Base-by-base conservation (phyloP, 371 early-diverging fungal genomes). In the Actinomortierella wolfii region DNA sequence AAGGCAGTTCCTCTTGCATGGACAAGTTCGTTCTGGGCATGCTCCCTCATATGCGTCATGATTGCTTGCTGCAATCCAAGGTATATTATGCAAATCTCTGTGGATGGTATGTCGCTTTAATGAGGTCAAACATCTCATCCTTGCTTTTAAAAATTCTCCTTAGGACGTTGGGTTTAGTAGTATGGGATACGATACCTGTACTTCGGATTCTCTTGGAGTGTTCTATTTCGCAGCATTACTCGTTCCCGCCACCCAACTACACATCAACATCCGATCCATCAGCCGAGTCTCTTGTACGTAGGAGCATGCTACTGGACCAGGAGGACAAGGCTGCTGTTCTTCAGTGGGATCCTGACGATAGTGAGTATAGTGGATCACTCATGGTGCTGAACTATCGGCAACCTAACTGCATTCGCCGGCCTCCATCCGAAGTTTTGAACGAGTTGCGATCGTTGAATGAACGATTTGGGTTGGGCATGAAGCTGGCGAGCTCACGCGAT, bases 101-200 rank as follows among this genome's bases (percentile, higher is more conserved):
- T n/a, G n/a, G n/a, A n/a, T n/a, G n/a, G n/a, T n/a, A n/a, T n/a
- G n/a, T n/a, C n/a, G n/a, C n/a, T n/a, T n/a, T n/a, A n/a, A n/a
- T n/a, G n/a, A n/a, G n/a, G n/a, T n/a, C n/a, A n/a, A n/a, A n/a
- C n/a, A n/a, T n/a, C n/a, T n/a, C n/a, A n/a, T n/a, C n/a, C n/a
- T n/a, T n/a, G n/a, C n/a, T n/a, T n/a, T n/a, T n/a, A n/a, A n/a
- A n/a, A n/a, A n/a, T n/a, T n/a, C n/a, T n/a, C n/a, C n/a, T 40
- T 53, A 73, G 73, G 40, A 64, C 66, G 18, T 56, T 73, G 14
- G 73, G 67, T 20, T 51, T 73, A 45, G 57, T 73, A 24, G 73
- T 73, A 11, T 73, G 73, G 73, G 73, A 73, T 51, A 66, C 73
- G 8, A 73, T 73, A 63, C 73, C 73, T 5, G 73, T 73, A 40